Evolutionary conservation across 1,284 basidiomycete species (phyloP), one percentile per base, ranked within the genome.

Genomic region (Pseudozyma tsukubaensis): DNA sequence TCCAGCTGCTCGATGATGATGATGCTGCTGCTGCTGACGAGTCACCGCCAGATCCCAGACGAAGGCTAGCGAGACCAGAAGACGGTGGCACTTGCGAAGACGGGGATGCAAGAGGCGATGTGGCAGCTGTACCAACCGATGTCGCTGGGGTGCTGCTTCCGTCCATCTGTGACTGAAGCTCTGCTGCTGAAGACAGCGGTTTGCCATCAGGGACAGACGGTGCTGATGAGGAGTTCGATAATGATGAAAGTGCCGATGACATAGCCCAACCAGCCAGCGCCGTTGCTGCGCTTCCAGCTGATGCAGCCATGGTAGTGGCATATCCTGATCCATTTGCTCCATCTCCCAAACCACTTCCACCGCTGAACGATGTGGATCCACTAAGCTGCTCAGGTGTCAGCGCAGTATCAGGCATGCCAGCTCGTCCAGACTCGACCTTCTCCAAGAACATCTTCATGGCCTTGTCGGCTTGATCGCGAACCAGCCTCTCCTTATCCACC

Each of bases 231-330:
- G 72, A 52, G 24, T 62, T 74, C 19, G 72, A 74, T 2, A 74
- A 52, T 2, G 72, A 74, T 0, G 75, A 73, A 10, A 77, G 53
- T 0, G 75, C 74, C 39, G 75, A 72, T 6, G 72, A 67, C 58
- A 81, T 72, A 10, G 81, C 80, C 81, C 81, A 84, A 19, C 77
- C 76, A 8, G 79, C 76, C 45, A 84, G 53, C 13, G 76, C 78
- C 1, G 76, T 65, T 2, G 83, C 81, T 18, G 82, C 82, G 18
- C 76, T 76, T 3, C 81, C 76, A 12, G 78, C 80, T 5, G 82
- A 72, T 4, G 76, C 66, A 12, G 78, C 77, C 58, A 76, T 72
- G 4, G 72, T 54, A 16, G 57, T 51, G 0, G 76, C 67, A 21
- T 69, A 64, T 13, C 64, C 57, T 5, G 66, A 54, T 3, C 63